Evolutionary conservation across 2,329 filamentous ascomycete species (phyloP), one percentile per base, ranked within the genome.

Genomic region (Colletotrichum musae): DNA sequence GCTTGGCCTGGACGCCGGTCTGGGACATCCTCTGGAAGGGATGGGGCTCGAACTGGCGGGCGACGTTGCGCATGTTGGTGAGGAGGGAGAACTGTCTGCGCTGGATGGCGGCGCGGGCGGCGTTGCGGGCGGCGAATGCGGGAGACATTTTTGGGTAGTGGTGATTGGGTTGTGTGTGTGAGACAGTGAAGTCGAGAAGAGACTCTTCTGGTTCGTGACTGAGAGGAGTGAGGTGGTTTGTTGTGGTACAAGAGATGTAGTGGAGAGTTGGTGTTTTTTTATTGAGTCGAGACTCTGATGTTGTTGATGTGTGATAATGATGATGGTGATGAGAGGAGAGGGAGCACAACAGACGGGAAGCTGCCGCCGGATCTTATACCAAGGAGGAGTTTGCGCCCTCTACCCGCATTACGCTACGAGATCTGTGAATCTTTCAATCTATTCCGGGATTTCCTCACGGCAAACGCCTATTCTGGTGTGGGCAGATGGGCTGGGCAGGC

Each of bases 21-120:
- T 68, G 58, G 64, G 80, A 77, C 64, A 81, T 74, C 26, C 79
- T 77, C 76, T 80, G 74, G 74, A 79, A 81, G 63, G 78, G 78
- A 65, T 81, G 79, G 18, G 78, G 72, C 79, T 82, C 80, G 61
- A 82, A 80, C 39, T 75, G 74, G 58, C 80, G 78, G 57, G 77
- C 78, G 59, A 80, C 76, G 69, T 73, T 73, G 71, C 80, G 79
- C 71, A 82, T 75, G 51, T 74, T 75, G 59, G 74, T 73, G 71
- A 80, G 74, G 65, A 80, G 72, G 64, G 79, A 80, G 76, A 81
- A 80, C n/a, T 78, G 73, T 62, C 78, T 75, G 32, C 73, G 75
- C 71, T 73, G 70, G 57, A 72, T 67, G 41, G 65, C 62, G 56
- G 53, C 59, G 58, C 73, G 73, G 50, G 75, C 66, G 70, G 76